A percentile compares a stretch with the other conserved stretches of the same genome.
These are phyloP conservation scores for Ophiosphaerella korrae DNA, from an alignment of 2,329 filamentous ascomycete genomes.

Conservation along the genomic window DNA sequence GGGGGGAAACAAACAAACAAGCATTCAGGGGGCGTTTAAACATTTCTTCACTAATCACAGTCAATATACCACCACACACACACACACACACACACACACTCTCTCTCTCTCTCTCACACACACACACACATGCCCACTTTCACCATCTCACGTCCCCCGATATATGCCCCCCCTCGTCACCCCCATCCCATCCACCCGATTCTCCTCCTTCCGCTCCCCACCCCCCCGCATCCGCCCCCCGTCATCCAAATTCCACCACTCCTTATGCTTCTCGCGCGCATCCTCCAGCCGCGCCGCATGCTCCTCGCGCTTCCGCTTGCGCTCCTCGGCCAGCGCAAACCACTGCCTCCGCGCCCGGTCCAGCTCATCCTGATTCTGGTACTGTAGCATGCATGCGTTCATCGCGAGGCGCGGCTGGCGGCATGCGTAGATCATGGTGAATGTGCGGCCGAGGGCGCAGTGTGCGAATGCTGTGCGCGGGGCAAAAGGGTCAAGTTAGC, in stretches of 20 bases:
- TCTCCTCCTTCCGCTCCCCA: constrained; percentile 18
- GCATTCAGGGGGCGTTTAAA: too few relatives aligned
- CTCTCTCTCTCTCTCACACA: neutral
- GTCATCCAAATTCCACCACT: constrained; percentile 58
- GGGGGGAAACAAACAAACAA: too few relatives aligned
- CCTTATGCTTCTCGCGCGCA: constrained; percentile 53
- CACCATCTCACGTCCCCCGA: constrained; percentile 10
- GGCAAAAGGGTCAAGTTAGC: too few relatives aligned
- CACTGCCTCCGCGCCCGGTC: constrained; percentile 91
- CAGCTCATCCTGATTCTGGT: constrained; percentile 83
- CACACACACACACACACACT: neutral
- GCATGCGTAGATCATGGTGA: constrained; percentile 87
- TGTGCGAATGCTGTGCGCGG: constrained; percentile 93
- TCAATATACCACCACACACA: too few relatives aligned
- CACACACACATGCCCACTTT: neutral
- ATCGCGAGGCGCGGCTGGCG: constrained; percentile 78
- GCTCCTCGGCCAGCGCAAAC: constrained; percentile 78
- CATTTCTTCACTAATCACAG: too few relatives aligned
- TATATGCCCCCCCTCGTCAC: constrained; percentile 25
- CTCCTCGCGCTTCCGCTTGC: constrained; percentile 69
- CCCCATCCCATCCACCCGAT: constrained; percentile 22
- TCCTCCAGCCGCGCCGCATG: constrained; percentile 54
- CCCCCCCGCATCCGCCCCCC: constrained; percentile 36
- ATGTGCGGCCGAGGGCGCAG: constrained; percentile 83
- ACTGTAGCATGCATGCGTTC: constrained; percentile 90